Evolutionary conservation across 116 monocot species (phyloP).

Genomic region (Dioscorea cayenensis): DNA sequence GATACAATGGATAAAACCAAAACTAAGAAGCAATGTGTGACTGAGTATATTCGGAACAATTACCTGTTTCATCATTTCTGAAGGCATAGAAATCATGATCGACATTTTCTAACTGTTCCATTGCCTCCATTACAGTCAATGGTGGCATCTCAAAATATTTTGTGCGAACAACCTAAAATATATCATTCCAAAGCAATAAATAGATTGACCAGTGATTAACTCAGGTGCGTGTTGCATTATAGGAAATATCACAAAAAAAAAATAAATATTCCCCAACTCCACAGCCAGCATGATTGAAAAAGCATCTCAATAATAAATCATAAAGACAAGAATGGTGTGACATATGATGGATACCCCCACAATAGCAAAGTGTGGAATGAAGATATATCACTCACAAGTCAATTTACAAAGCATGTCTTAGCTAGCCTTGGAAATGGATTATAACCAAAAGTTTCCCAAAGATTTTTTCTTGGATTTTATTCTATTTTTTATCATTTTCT

Average conservation of each 20-base stretch:
- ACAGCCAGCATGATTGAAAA: neutral
- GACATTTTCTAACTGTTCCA: constrained; percentile 85
- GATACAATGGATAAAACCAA: neutral
- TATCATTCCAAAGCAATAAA: neutral
- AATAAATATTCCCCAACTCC: neutral
- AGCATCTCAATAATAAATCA: no score
- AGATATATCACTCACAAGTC: no score
- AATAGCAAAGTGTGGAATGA: no score
- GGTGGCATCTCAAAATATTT: constrained; percentile 95
- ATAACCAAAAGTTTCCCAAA: no score
- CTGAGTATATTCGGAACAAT: neutral
- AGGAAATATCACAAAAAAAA: neutral
- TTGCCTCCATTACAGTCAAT: constrained; percentile 64
- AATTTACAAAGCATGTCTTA: no score
- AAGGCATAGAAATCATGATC: constrained; percentile 92
- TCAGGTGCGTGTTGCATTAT: neutral
- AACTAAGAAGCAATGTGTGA: neutral
- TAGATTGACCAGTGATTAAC: neutral
- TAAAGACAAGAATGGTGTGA: no score
- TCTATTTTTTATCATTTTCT: no score
- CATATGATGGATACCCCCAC: no score
- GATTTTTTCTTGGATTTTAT: no score
- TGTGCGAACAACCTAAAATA: constrained; percentile 65
- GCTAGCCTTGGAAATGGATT: no score
- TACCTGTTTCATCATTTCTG: constrained; percentile 85